A percentile compares a stretch with the other conserved stretches of the same genome.
Evolutionary conservation across 441 rosid species (phyloP).

Genomic region (Corymbia calophylla): DNA sequence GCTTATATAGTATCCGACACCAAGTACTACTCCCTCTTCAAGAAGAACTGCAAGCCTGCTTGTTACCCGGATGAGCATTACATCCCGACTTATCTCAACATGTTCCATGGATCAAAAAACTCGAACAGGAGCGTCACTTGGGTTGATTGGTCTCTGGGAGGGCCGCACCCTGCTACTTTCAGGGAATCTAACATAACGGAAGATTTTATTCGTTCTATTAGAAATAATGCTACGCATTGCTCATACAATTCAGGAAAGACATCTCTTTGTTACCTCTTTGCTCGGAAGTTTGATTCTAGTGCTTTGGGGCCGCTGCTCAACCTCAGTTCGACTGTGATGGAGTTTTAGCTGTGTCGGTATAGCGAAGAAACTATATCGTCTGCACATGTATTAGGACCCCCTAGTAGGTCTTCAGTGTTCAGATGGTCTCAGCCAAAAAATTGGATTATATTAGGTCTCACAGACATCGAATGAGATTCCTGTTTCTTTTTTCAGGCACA

Average conservation of each 20-base stretch:
- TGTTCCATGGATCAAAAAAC: constrained; percentile 60
- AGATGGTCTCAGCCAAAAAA: neutral
- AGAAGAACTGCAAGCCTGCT: constrained; percentile 74
- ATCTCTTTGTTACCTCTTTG: constrained; percentile 74
- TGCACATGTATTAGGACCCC: neutral
- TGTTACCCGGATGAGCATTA: constrained; percentile 97
- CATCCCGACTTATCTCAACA: constrained; percentile 74
- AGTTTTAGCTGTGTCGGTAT: constrained; percentile 18
- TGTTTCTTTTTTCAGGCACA: neutral
- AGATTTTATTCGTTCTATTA: constrained; percentile 50
- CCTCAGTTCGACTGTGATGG: constrained; percentile 57
- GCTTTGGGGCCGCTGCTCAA: constrained; percentile 67
- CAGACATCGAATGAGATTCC: neutral
- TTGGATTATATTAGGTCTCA: neutral
- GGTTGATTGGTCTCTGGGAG: constrained; percentile 85
- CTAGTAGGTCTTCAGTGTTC: neutral
- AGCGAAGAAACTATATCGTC: neutral
- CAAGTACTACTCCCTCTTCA: constrained; percentile 61
- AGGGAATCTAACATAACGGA: constrained; percentile 45
- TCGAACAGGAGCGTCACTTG: constrained; percentile 79
- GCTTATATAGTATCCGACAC: constrained; percentile 59
- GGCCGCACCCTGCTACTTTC: constrained; percentile 78
- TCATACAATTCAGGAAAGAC: constrained; percentile 54
- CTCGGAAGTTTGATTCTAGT: constrained; percentile 77
- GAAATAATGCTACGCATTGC: constrained; percentile 58